Conservation (phyloP, 2,329 filamentous ascomycete genomes). For the Aureobasidium subglaciale region DNA sequence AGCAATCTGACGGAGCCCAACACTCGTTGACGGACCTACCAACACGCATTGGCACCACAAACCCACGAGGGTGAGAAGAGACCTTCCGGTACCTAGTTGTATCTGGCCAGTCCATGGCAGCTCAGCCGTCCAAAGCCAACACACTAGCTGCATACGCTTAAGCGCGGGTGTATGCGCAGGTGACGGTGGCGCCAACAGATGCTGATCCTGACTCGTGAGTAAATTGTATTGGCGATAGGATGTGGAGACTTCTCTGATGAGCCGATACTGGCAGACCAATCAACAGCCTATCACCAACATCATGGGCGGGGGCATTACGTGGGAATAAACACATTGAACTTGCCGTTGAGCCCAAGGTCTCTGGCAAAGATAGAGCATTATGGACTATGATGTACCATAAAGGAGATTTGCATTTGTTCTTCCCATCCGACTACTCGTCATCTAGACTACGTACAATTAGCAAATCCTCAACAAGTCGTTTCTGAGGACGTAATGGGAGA, state of each 20-base stretch:
- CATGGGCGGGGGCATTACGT: neutral
- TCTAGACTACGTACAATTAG: neutral
- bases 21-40: neutral
- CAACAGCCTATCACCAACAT: neutral
- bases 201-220: slow-evolving; percentile 4
- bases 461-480: neutral
- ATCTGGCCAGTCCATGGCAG: neutral
- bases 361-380: neutral
- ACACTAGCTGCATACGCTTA: neutral
- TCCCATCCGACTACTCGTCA: no score
- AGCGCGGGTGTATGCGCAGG: slow-evolving; percentile 2
- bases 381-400: no score
- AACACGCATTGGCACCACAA: neutral
- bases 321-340: neutral
- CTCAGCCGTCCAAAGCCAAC: neutral
- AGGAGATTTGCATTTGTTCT: no score
- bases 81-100: neutral
- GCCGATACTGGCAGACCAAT: neutral
- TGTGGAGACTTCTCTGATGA: neutral
- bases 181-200: neutral
- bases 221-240: neutral
- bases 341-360: neutral
- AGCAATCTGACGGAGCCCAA: neutral
- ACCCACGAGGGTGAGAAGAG: neutral
- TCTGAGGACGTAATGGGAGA: no score